Evolutionary conservation across 129 eudicot species (phyloP), one percentile per base, ranked within the genome.

Genomic region (Pulicaria dysenterica): DNA sequence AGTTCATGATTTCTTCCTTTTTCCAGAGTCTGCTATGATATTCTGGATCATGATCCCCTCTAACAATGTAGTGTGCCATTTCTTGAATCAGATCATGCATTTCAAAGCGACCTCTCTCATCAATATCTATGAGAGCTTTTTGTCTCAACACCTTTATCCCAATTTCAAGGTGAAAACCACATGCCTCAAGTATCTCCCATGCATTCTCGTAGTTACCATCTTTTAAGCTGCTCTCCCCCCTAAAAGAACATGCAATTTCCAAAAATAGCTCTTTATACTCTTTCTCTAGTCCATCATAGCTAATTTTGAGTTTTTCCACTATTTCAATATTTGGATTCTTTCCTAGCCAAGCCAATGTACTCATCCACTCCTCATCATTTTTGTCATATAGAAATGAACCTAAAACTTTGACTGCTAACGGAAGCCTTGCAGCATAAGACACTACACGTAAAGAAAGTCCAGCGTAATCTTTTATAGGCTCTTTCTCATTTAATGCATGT

Each of bases 371-470:
- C 12, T 38, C 13, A 17, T 44, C 37, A 19, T 64, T 10, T 64
- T 44, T 43, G 47, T 64, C 54, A 44, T 10, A 64, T 16, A 64
- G 39, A 64, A 64, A 64, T 8, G 70, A 64, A 64, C 70, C 54
- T 42, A 10, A 10, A 64, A 44, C 24, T 64, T 44, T 44, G 5
- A 64, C 15, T 9, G 70, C 54, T 9, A 43, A 42, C 4, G 54
- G 70, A 40, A 44, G 70, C 49, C 69, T 50, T 7, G 2, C 16
- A 24, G 40, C 55, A 44, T 64, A 64, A 9, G 40, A 44, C 5
- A 64, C 70, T 4, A 44, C 40, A 2, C 1, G 50, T 8, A 2
- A 42, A 42, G 70, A 64, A 64, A 64, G 41, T 5, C 0, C 2
- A 3, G 3, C 17, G 10, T 64, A 44, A 16, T 64, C 55, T 4